Evolutionary conservation across 495 filamentous ascomycete species (phyloP), one percentile per base, ranked within the genome.

Genomic region (Podospora pseudocomata): DNA sequence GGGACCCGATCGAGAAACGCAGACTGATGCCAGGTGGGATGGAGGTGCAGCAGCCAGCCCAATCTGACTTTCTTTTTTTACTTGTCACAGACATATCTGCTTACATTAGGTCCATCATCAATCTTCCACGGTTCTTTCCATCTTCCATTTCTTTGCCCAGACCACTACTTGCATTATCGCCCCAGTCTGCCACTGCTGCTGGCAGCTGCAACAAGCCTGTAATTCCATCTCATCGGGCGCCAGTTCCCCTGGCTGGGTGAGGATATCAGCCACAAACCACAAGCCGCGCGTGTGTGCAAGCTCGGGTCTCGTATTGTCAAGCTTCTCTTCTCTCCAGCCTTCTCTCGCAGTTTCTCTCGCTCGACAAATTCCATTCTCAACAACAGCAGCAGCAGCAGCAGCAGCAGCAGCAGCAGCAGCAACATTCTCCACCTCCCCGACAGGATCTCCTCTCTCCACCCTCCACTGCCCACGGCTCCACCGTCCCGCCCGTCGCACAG

Each of bases 401-500:
- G 1, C 23, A 23, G 1, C 20, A 23, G 20, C 20, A 23, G 20
- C 20, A 23, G 23, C 23, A 23, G 23, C 23, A 23, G 23, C 23
- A 23, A 11, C 13, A 32, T 18, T 23, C 23, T 58, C 55, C 23
- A 58, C 55, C n/a, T n/a, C 30, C 30, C 30, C 30, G 23, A 0
- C 23, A 23, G 23, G 23, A 23, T 23, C 23, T 23, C 30, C 30
- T 7, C 30, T 7, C 30, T 7, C 30, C 7, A 5, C 55, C 55
- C 55, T 58, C n/a, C n/a, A 58, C 16, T 5, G 6, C 55, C 55
- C 23, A 58, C 55, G 55, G 23, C 55, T 58, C n/a, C 55, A 20
- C 55, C 55, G 18, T 26, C n/a, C 55, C 55, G 55, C n/a, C 55
- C 55, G 55, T 58, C 55, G 55, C 23, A 58, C 55, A 58, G 55